Percentiles rank a stretch among this genome's conserved stretches.
Conservation (phyloP, 2,329 filamentous ascomycete genomes). For the Lecanoromycetidae sp. region DNA sequence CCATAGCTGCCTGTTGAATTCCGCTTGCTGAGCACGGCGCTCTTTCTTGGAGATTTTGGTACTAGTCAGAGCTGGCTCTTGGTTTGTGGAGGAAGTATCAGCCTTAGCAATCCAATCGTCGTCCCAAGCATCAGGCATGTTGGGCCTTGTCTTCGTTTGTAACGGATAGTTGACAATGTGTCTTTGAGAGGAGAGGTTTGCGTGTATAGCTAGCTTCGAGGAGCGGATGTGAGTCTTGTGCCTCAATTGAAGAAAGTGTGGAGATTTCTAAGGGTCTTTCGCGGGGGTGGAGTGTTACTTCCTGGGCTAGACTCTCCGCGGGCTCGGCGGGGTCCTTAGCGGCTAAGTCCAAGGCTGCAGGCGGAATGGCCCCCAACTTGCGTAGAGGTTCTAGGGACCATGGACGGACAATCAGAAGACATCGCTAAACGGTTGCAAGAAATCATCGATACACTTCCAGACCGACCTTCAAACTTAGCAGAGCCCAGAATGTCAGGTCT, state of each 20-base stretch:
- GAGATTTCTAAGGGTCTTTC: background rate
- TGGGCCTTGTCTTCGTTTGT: constrained; percentile 22
- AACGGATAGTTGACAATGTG: background rate
- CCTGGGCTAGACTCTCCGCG: background rate
- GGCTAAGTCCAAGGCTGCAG: background rate
- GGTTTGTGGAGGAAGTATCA: constrained; percentile 25
- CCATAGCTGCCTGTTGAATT: constrained; percentile 79
- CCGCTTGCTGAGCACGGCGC: constrained; percentile 64
- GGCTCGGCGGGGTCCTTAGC: background rate
- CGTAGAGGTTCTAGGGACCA: too few relatives aligned
- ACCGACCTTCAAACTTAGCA: background rate
- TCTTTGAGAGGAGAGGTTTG: background rate
- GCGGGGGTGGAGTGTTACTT: background rate
- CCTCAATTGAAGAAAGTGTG: background rate
- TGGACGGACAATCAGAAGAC: background rate
- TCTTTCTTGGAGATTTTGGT: constrained; percentile 60
- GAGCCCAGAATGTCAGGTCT: background rate
- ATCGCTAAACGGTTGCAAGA: background rate
- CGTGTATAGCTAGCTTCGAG: background rate
- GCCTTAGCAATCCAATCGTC: constrained; percentile 78
- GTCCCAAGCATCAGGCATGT: constrained; percentile 72
- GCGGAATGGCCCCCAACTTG: background rate
- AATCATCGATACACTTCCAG: background rate
- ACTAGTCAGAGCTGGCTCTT: constrained; percentile 21
- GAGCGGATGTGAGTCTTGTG: background rate